Base-by-base conservation (phyloP, 805 yeast species). In the Maudiozyma barnettii region DNA sequence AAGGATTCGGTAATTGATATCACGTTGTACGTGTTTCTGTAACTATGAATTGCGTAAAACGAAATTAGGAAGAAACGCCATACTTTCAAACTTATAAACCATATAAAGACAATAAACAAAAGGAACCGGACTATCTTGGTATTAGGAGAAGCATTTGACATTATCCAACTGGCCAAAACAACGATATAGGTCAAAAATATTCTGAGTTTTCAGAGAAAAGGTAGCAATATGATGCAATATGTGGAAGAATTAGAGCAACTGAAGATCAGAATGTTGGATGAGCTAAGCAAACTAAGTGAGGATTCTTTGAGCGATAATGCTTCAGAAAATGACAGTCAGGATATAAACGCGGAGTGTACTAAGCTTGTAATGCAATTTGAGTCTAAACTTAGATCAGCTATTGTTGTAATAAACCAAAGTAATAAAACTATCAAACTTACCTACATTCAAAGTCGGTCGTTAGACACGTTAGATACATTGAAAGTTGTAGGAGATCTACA, bases 381-480 rank as follows among this genome's bases (percentile, higher is more conserved):
- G 41, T 48, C 56, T 4, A 22, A 50, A 29, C 39, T 58, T n/a
- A 54, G 43, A 22, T 39, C 47, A 9, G 30, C 48, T 7, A 39
- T 55, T 8, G 56, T 55, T 1, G 36, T 48, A 14, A 30, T 58
- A 33, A 56, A 58, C 43, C 49, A 54, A 16, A 49, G 44, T 1
- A 47, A 48, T 38, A 49, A 53, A 6, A 48, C 49, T 21, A 41
- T 53, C 2, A 50, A 45, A 31, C 42, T 57, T 19, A 43, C 41
- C 10, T 59, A 61, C 58, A 42, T 30, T 9, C 51, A 47, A 35
- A 48, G 49, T 22, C 35, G 35, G 16, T 39, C 48, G 4, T 12
- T 22, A 14, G 45, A 49, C 21, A 22, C 43, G 8, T 19, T 43
- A 19, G 58, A 55, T 42, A 26, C 47, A 2, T 41, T 57, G 36